phyloP scores from a whole-genome alignment of 2,329 filamentous ascomycete species.

The Thelonectria discophora region DNA sequence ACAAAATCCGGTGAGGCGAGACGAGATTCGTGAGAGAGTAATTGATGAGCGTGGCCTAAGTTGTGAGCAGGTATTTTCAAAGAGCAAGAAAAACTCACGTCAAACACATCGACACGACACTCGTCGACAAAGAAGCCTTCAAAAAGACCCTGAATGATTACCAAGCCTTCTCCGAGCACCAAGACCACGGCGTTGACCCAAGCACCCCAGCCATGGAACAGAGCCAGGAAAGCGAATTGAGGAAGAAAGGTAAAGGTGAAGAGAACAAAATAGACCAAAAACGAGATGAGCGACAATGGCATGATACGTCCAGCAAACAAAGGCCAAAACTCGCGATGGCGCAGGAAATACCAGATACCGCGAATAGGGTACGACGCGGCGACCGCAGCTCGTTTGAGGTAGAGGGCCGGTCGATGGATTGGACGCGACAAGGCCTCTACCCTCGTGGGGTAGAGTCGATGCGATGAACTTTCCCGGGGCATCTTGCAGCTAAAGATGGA shows the following conservation, averaged over 20 bases:
- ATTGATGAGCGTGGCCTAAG: conserved; percentile 76
- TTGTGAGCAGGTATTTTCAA: conserved; percentile 16
- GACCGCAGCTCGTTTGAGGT: conserved; percentile 54
- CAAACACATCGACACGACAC: conserved; percentile 82
- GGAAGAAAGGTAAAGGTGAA: conserved; percentile 91
- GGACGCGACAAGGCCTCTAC: conserved; percentile 33
- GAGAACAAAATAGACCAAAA: conserved; percentile 83
- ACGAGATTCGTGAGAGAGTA: conserved; percentile 76
- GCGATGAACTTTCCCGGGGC: conserved; percentile 25
- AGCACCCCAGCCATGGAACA: conserved; percentile 89
- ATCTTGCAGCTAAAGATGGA: conserved; percentile 21
- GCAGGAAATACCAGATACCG: conserved; percentile 84
- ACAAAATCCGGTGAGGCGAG: conserved; percentile 70
- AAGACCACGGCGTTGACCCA: conserved; percentile 90
- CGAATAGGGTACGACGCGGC: conserved; percentile 67
- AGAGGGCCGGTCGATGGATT: conserved; percentile 51
- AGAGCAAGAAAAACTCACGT: conserved; percentile 61
- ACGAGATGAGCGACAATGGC: conserved; percentile 82
- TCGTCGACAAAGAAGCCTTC: conserved; percentile 86
- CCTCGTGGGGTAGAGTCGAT: conserved; percentile 25
- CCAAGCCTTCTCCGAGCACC: conserved; percentile 82
- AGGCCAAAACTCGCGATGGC: conserved; percentile 82
- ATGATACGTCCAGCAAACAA: conserved; percentile 81
- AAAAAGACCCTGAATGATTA: conserved; percentile 75
- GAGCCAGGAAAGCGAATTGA: conserved; percentile 85